A percentile compares a stretch with the other conserved stretches of the same genome.
Evolutionary conservation across 169 alveolate species (phyloP).

Genomic region (Gregarina niphandrodes): DNA sequence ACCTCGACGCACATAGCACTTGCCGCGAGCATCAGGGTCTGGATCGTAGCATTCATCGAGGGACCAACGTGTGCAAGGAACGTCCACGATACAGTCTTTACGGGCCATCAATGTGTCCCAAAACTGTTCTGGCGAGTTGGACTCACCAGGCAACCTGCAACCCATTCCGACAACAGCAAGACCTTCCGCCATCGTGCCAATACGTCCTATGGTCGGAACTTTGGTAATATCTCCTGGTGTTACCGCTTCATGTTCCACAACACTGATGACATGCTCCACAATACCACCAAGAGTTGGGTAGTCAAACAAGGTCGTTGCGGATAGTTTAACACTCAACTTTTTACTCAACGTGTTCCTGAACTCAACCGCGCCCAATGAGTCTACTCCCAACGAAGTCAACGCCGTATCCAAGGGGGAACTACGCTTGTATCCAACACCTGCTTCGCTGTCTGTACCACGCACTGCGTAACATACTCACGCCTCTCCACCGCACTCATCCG

Average conservation of each 20-base stretch:
- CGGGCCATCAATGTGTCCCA: conserved; percentile 17
- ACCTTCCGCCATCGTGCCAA: neutral
- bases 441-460: conserved; percentile 10
- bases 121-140: conserved; percentile 7
- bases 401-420: conserved; percentile 19
- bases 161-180: conserved; percentile 21
- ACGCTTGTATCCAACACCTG: conserved; percentile 11
- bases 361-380: conserved; percentile 45
- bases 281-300: conserved; percentile 26
- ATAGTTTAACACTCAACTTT: conserved; percentile 18
- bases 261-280: conserved; percentile 5
- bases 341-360: conserved; percentile 35
- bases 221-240: neutral
- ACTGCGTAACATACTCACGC: conserved; percentile 5
- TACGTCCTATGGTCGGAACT: neutral
- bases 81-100: conserved; percentile 17
- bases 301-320: conserved; percentile 25
- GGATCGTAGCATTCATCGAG: conserved; percentile 8
- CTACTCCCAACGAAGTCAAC: conserved; percentile 38
- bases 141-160: conserved; percentile 22
- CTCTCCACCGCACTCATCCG: conserved; percentile 10
- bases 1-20: conserved; percentile 18
- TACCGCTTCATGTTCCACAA: neutral
- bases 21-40: conserved; percentile 10
- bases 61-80: conserved; percentile 27